Evolutionary conservation across 202 grass and related monocot genomes (phyloP), one percentile per base, ranked within the genome.

Genomic region (Saccharum hybrid): DNA sequence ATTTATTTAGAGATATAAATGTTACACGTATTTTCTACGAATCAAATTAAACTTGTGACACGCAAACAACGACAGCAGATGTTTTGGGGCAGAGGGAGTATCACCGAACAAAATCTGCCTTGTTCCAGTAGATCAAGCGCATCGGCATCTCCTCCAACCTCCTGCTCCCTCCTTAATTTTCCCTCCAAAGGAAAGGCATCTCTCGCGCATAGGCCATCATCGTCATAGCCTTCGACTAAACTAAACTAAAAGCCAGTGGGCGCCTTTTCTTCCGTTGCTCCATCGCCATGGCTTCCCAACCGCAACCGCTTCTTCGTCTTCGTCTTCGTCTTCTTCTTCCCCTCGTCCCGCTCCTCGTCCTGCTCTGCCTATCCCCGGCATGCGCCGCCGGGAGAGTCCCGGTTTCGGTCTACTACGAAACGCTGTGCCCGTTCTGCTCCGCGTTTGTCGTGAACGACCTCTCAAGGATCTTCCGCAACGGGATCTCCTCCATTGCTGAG

Each of bases 361-460:
- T 92, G 59, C 74, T 94, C 81, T 89, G 77, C 61, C 71, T 90
- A 66, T 82, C 84, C 49, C 81, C 64, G 46, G 78, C 66, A 10
- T 73, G 83, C 79, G 51, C 77, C 42, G 80, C 66, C 40, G 59
- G 66, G 68, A 93, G 86, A 56, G 96, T 98, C 66, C 71, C 85
- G 10, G 70, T 98, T 76, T 88, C 90, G 11, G 75, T 98, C 41
- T 98, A 98, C 81, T 98, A 98, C 86, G 96, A 95, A 75, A 64
- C 92, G 34, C 18, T 98, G 72, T 98, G 95, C 74, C 96, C 92
- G 40, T 98, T 88, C 85, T 98, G 92, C 74, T 95, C 96, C 19
- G 69, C 16, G 19, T 98, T 78, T 76, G 79, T 98, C 68, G 87
- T 90, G 8, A 98, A 98, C 26, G 81, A 85, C 76, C 82, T 98